Conservation (phyloP, 1,139 yeast genomes). For the Protomyces inundatus region DNA sequence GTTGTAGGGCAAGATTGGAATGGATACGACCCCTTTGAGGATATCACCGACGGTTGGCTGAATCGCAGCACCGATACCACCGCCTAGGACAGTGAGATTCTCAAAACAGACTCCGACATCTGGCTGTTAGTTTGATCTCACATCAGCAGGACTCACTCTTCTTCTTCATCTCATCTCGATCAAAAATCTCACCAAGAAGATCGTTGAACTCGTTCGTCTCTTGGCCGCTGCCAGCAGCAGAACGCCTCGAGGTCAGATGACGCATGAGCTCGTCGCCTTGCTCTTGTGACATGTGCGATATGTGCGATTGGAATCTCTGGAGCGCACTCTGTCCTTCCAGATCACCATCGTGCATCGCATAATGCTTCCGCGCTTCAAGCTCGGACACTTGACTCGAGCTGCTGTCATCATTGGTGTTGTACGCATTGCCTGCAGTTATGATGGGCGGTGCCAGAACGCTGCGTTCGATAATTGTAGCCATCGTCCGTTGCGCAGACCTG, state of each 20-base stretch:
- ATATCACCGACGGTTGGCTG: conserved; percentile 49
- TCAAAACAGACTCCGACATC: conserved; percentile 48
- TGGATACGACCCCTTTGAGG: conserved; percentile 31
- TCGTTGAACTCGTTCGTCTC: conserved; percentile 14
- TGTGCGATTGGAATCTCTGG: conserved; percentile 1
- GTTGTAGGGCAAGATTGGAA: conserved; percentile 8
- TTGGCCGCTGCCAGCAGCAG: background rate
- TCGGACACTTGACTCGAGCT: too few species aligned
- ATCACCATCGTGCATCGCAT: background rate
- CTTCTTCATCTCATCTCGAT: conserved; percentile 25
- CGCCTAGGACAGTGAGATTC: conserved; percentile 48
- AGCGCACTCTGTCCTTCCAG: conserved; percentile 6
- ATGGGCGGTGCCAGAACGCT: too few species aligned
- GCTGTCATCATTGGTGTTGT: too few species aligned
- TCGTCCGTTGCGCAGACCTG: too few species aligned
- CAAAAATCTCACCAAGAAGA: conserved; percentile 17
- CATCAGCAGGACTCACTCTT: background rate
- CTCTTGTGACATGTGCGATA: conserved; percentile 11
- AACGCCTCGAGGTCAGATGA: conserved; percentile 9
- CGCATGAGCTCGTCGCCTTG: conserved; percentile 5
- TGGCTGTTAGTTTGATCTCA: background rate
- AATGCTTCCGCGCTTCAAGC: too few species aligned
- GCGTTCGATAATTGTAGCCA: too few species aligned
- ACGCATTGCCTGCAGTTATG: too few species aligned
- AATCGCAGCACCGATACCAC: conserved; percentile 51